A percentile compares a stretch with the other conserved stretches of the same genome.
These are phyloP conservation scores for Malus sylvestris DNA, from an alignment of 306 rosid genomes.

Conservation along the genomic window DNA sequence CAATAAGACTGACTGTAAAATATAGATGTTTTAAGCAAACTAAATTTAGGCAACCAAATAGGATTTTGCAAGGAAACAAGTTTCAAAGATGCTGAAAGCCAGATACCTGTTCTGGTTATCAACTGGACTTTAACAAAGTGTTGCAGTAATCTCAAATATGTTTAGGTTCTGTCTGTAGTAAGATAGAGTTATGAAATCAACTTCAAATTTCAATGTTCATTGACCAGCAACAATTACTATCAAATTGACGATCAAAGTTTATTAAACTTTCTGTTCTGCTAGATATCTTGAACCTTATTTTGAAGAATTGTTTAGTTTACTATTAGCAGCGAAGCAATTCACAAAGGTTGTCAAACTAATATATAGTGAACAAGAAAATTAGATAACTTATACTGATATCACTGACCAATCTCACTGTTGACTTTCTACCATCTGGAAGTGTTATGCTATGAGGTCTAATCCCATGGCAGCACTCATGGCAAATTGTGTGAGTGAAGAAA, in stretches of 20 bases:
- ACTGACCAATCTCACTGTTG: conserved; percentile 94
- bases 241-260: background rate
- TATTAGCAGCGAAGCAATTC: background rate
- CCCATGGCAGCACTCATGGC: conserved; percentile 99
- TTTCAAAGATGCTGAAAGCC: too few species aligned
- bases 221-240: background rate
- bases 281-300: background rate
- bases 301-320: background rate
- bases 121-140: background rate
- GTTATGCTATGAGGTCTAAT: conserved; percentile 89
- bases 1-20: background rate
- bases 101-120: background rate
- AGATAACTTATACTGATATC: background rate
- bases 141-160: background rate
- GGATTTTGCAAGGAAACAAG: background rate
- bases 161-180: background rate
- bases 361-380: conserved; percentile 4
- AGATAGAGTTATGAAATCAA: background rate
- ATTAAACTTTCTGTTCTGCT: background rate
- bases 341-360: conserved; percentile 1
- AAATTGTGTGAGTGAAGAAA: conserved; percentile 87
- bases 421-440: conserved; percentile 79
- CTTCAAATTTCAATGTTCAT: background rate
- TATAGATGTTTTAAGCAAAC: background rate
- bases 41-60: background rate